Percentiles rank a stretch among this genome's conserved stretches.
Evolutionary conservation across 306 rosid genomes (phyloP).

Genomic region (Prinsepia uniflora): DNA sequence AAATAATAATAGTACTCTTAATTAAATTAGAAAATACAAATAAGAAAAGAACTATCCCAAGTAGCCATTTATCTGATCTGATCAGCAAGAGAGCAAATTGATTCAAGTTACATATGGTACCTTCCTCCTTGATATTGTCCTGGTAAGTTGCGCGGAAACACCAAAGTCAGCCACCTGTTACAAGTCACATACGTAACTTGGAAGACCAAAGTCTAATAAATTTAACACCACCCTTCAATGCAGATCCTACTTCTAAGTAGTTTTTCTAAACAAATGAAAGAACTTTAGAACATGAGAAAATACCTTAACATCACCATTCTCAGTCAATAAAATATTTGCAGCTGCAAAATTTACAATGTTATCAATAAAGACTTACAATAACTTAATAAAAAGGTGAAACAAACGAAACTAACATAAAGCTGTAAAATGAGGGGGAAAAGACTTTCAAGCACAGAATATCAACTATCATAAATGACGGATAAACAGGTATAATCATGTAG

Average conservation of each 20-base stretch:
- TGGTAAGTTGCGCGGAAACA: conserved; percentile 94
- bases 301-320: conserved; percentile 98
- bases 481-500: neutral
- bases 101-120: conserved; percentile 36
- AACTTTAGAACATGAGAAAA: conserved; percentile 21
- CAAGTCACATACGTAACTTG: conserved; percentile 31
- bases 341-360: conserved; percentile 61
- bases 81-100: conserved; percentile 15
- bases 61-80: conserved; percentile 12
- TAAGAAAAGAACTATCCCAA: neutral
- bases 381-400: conserved; percentile 19
- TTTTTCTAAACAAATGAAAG: neutral
- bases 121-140: conserved; percentile 99
- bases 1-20: conserved; percentile 8
- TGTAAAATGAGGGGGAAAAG: neutral
- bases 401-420: neutral
- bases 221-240: conserved; percentile 23
- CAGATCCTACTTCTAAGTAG: conserved; percentile 1
- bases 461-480: neutral
- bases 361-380: conserved; percentile 33
- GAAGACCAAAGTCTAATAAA: conserved; percentile 28
- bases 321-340: conserved; percentile 88
- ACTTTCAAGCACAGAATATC: neutral
- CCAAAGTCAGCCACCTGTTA: conserved; percentile 98
- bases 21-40: neutral